Percentiles rank a stretch among this genome's conserved stretches.
phyloP scores from a whole-genome alignment of 73 alveolate genomes.

The Urostyla sp. region DNA sequence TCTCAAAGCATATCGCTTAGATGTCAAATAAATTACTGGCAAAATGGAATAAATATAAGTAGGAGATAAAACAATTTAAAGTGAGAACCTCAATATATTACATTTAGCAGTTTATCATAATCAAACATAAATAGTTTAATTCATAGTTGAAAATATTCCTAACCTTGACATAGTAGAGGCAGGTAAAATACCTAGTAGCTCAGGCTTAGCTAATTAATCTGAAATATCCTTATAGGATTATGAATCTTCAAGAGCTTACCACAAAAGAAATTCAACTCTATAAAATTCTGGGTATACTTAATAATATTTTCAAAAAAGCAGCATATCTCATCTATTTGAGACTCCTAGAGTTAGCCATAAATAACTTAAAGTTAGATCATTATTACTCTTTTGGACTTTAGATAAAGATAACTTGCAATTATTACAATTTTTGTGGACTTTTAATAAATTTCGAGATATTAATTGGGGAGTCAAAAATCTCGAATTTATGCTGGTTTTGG shows the following conservation, averaged over 20 bases:
- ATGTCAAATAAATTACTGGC: conserved; percentile 14
- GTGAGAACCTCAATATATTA: conserved; percentile 27
- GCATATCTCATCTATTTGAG: not conserved
- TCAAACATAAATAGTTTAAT: not conserved
- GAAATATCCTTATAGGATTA: not conserved
- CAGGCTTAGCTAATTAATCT: conserved; percentile 38
- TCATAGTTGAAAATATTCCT: conserved; percentile 36
- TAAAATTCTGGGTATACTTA: not conserved
- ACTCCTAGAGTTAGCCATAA: not conserved
- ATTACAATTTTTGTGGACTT: conserved; percentile 26
- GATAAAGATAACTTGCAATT: not conserved
- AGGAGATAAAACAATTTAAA: conserved; percentile 26
- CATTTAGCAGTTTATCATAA: conserved; percentile 37
- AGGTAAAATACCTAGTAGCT: conserved; percentile 44
- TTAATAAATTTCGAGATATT: conserved; percentile 2
- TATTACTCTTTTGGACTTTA: conserved; percentile 29
- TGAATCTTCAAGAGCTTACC: conserved; percentile 1
- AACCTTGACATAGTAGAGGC: conserved; percentile 15
- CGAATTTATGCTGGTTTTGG: conserved; percentile 40
- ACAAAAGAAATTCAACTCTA: not conserved
- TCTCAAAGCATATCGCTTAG: not conserved
- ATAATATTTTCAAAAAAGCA: not conserved
- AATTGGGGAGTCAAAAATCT: conserved; percentile 50
- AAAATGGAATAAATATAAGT: conserved; percentile 39
- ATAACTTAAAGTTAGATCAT: not conserved